Conservation (phyloP, 106 monocot genomes). For the Xerophyta viscosa region DNA sequence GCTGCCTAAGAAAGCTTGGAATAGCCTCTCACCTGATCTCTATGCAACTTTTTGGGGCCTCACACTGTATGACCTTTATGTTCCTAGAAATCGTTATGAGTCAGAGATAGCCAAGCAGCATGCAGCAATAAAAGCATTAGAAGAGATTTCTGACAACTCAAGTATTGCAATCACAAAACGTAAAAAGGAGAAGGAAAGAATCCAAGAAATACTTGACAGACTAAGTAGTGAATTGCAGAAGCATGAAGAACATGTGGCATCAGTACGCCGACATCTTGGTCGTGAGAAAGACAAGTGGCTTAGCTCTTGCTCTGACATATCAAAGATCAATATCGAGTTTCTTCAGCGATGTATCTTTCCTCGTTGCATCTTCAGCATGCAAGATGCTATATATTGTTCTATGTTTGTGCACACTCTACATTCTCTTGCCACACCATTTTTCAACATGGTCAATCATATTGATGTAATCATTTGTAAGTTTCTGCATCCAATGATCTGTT, state of each 20-base stretch:
- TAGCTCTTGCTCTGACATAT: conserved; percentile 67
- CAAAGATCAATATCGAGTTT: conserved; percentile 95
- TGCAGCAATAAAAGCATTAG: conserved; percentile 77
- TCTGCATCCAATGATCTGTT: conserved; percentile 95
- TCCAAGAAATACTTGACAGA: conserved; percentile 85
- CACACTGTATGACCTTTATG: conserved; percentile 90
- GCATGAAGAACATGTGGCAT: conserved; percentile 89
- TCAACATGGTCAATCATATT: conserved; percentile 92
- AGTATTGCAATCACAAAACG: conserved; percentile 85
- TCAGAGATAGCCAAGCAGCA: conserved; percentile 86
- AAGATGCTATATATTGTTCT: conserved; percentile 96
- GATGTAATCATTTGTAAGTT: conserved; percentile 93
- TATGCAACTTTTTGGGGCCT: conserved; percentile 98
- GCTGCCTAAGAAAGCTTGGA: conserved; percentile 78
- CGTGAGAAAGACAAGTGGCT: conserved; percentile 91
- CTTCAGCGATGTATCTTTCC: conserved; percentile 93
- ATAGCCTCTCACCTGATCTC: conserved; percentile 90
- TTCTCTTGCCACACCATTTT: conserved; percentile 87
- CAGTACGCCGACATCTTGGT: conserved; percentile 61
- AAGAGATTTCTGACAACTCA: conserved; percentile 91
- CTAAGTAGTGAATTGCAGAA: conserved; percentile 63
- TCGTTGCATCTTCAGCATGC: conserved; percentile 82
- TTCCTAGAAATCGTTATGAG: conserved; percentile 82
- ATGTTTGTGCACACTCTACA: conserved; percentile 87
- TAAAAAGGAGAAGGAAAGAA: conserved; percentile 95